Conservation (phyloP, 2,329 filamentous ascomycete genomes). For the Apiospora arundinis region DNA sequence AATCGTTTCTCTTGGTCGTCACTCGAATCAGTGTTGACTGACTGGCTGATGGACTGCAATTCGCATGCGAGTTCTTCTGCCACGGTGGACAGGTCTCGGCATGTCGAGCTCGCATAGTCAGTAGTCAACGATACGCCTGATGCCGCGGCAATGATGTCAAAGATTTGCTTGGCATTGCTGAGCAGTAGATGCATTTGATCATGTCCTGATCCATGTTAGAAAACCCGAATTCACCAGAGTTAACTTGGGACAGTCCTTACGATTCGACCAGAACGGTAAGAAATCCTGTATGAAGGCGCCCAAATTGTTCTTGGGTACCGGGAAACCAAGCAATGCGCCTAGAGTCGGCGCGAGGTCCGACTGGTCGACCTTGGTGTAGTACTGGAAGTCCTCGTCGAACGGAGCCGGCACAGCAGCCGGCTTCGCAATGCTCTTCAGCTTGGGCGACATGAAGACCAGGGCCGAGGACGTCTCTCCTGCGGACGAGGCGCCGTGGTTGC, state of each 20-base stretch:
- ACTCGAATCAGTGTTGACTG: background rate
- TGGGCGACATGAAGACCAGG: conserved; percentile 88
- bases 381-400: conserved; percentile 75
- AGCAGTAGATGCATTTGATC: conserved; percentile 59
- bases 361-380: conserved; percentile 87
- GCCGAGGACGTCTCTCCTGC: conserved; percentile 94
- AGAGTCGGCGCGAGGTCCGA: conserved; percentile 92
- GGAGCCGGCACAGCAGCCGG: conserved; percentile 58
- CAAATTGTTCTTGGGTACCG: conserved; percentile 86
- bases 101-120: conserved; percentile 31
- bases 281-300: conserved; percentile 85
- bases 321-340: conserved; percentile 84
- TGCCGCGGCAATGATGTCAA: conserved; percentile 76
- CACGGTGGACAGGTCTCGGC: conserved; percentile 47
- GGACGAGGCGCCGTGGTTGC: conserved; percentile 94
- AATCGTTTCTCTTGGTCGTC: background rate
- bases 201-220: conserved; percentile 20
- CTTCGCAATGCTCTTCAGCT: conserved; percentile 65
- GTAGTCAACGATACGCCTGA: conserved; percentile 61
- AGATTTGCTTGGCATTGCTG: conserved; percentile 81
- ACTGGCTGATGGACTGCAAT: conserved; percentile 59
- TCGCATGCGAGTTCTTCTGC: conserved; percentile 70
- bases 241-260: conserved; percentile 49
- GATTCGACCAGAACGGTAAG: conserved; percentile 74
- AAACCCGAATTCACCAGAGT: conserved; percentile 9